phyloP scores from a whole-genome alignment of 257 asterid genomes.

The Nicotiana obtusifolia region DNA sequence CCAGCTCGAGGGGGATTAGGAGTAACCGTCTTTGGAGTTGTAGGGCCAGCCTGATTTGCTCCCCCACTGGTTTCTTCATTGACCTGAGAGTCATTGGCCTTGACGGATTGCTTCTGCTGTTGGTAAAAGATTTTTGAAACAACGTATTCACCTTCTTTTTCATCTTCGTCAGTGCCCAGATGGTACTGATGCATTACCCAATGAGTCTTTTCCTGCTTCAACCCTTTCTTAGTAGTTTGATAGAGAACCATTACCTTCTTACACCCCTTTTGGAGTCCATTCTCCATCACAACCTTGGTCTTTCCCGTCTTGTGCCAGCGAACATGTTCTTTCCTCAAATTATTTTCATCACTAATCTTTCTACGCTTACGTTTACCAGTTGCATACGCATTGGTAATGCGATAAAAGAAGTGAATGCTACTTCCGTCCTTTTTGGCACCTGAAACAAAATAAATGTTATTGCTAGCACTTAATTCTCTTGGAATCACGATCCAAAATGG shows the following conservation, averaged over 20 bases:
- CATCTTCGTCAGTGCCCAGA: constrained; percentile 64
- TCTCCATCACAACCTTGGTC: constrained; percentile 53
- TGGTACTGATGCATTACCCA: constrained; percentile 99
- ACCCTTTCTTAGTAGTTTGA: constrained; percentile 36
- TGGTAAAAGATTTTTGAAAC: constrained; percentile 75
- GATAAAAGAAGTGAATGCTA: constrained; percentile 68
- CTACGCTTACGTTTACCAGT: constrained; percentile 83
- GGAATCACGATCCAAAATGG: background rate
- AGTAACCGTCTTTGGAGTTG: constrained; percentile 57
- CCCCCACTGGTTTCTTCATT: constrained; percentile 41
- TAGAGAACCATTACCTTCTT: constrained; percentile 95
- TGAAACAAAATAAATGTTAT: constrained; percentile 18
- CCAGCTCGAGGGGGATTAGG: constrained; percentile 58
- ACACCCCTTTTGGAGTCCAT: constrained; percentile 59
- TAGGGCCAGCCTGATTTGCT: constrained; percentile 38
- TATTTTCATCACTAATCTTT: constrained; percentile 38
- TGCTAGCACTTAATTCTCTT: background rate
- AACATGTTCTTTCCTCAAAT: constrained; percentile 21
- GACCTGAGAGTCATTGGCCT: constrained; percentile 17
- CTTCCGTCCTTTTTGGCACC: constrained; percentile 88
- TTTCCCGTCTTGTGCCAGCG: constrained; percentile 97
- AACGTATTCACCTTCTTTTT: constrained; percentile 61
- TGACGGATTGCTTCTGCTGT: constrained; percentile 41
- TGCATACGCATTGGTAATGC: constrained; percentile 56
- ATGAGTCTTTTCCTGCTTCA: constrained; percentile 55